Evolutionary conservation across 2,329 filamentous ascomycete genomes (phyloP), one percentile per base, ranked within the genome.

Genomic region (Venturia aucupariae): DNA sequence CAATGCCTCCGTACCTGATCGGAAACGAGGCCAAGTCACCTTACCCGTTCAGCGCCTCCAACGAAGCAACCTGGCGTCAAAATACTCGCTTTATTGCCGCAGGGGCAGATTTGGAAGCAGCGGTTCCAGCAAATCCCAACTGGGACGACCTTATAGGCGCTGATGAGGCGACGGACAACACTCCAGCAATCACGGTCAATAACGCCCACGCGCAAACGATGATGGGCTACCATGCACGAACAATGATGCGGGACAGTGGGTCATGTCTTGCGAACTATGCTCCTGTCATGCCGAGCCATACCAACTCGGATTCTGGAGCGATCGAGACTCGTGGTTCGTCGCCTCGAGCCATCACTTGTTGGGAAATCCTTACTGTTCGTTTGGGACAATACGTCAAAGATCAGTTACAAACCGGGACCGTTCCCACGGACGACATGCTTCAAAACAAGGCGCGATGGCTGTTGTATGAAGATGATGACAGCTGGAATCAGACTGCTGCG

Each of bases 1-100:
- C 79, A 3, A 81, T 82, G 79, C 79, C 79, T 17, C 79, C 79
- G 4, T 81, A 81, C 65, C 73, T 81, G 10, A 81, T 82, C 54
- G 78, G 77, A 32, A 76, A 78, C 42, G 79, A 82, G 67, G 74
- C 74, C 61, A 75, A 74, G 64, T 76, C 74, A 30, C 77, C 77
- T 0, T 75, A 77, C 61, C 79, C 79, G 0, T 81, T 81, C 69
- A 78, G 75, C n/a, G 79, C 79, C 0, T 75, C 74, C 46, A 75
- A 75, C 54, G 62, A 63, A 57, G 32, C 46, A 27, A 55, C 62
- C 6, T 63, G 62, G 62, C 13, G 51, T 3, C 62, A 63, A 22
- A 32, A 39, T 13, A 38, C 42, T 8, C 27, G 46, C 7, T 51
- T 39, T 48, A 51, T 30, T 24, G 27, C 24, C 4, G 32, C 62